phyloP scores from a whole-genome alignment of 257 asterid genomes.

The Jasminum sambac region DNA sequence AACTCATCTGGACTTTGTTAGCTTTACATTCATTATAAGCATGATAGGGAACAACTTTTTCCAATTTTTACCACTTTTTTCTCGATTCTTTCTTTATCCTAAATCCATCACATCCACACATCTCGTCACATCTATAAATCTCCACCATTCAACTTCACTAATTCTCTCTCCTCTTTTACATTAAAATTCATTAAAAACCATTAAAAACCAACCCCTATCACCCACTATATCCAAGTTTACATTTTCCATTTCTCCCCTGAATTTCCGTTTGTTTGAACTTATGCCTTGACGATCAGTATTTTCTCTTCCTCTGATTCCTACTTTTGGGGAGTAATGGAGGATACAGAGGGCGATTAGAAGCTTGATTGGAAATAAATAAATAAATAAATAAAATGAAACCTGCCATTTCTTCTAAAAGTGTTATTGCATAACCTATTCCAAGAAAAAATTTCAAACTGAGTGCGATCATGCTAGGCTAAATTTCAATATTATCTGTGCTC shows the following conservation, averaged over 20 bases:
- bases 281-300: background rate
- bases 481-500: background rate
- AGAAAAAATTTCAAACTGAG: background rate
- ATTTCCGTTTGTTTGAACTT: background rate
- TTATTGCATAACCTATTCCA: background rate
- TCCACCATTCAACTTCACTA: too few species aligned
- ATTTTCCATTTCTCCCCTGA: background rate
- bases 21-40: constrained; percentile 5
- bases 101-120: too few species aligned
- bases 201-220: too few species aligned
- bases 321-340: background rate
- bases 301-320: background rate
- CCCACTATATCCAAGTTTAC: background rate
- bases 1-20: constrained; percentile 7
- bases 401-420: background rate
- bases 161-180: too few species aligned
- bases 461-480: background rate
- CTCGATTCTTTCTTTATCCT: too few species aligned
- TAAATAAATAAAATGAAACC: too few species aligned
- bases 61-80: too few species aligned
- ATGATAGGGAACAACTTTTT: too few species aligned
- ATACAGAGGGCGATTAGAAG: background rate
- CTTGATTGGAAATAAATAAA: constrained; percentile 14
- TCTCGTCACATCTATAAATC: too few species aligned
- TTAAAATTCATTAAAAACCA: too few species aligned